phyloP scores from a whole-genome alignment of 2,329 filamentous ascomycete species.

The Colletotrichum melonis region DNA sequence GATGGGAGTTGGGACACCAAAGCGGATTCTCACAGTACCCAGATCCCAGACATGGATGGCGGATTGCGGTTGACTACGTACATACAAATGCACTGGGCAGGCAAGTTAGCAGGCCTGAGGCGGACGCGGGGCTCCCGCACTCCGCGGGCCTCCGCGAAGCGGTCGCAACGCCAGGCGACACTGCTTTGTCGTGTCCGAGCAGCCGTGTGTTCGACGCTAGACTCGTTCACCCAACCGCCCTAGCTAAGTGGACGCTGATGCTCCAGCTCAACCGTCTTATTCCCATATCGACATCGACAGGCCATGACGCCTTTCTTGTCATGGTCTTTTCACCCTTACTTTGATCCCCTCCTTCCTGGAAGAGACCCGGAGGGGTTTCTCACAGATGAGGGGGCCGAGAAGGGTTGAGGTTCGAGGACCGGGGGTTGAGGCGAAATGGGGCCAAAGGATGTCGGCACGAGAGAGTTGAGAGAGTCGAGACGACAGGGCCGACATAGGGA shows the following conservation, averaged over 20 bases:
- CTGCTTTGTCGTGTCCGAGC: neutral
- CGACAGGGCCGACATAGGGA: neutral
- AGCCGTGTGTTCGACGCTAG: neutral
- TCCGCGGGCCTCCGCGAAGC: slow-evolving; percentile 26
- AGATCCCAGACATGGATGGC: neutral
- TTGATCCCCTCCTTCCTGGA: neutral
- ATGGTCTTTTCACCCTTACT: neutral
- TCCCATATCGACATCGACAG: neutral
- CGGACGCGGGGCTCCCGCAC: slow-evolving; percentile 13
- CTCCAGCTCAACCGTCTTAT: neutral
- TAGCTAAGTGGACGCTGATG: neutral
- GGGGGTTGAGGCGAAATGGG: neutral
- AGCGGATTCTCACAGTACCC: neutral
- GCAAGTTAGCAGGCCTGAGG: neutral
- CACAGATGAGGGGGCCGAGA: neutral
- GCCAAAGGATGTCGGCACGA: neutral
- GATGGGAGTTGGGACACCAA: neutral
- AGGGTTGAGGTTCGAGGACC: neutral
- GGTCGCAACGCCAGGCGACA: neutral
- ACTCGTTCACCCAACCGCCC: neutral
- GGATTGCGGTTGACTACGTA: too few species aligned
- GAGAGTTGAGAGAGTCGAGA: neutral
- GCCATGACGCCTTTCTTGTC: neutral
- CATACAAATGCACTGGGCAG: neutral
- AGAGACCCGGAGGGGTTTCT: neutral